A percentile compares a stretch with the other conserved stretches of the same genome.
phyloP scores from a whole-genome alignment of 2,329 filamentous ascomycete genomes.

The Akanthomyces lecanii region DNA sequence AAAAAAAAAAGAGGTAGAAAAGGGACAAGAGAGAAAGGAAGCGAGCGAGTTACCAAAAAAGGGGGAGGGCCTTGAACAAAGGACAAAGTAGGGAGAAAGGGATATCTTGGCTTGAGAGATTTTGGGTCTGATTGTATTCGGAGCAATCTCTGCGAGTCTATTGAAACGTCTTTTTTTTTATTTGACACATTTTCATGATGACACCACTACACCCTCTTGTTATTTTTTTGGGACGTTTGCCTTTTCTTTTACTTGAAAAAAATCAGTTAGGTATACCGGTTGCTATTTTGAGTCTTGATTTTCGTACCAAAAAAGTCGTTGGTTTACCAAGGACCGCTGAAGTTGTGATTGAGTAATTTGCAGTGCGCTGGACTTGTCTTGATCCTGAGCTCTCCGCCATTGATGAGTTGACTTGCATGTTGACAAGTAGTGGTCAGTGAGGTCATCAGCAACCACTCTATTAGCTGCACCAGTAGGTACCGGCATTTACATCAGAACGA shows the following conservation, averaged over 20 bases:
- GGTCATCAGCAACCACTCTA: too few species aligned
- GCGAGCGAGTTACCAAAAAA: neutral
- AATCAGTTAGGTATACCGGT: constrained; percentile 8
- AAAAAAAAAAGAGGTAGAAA: constrained; percentile 1
- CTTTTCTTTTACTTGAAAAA: neutral
- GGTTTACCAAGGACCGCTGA: neutral
- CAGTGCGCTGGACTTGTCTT: too few species aligned
- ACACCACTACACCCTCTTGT: neutral
- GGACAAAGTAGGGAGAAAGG: neutral
- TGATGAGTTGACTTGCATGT: neutral
- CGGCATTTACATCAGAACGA: too few species aligned
- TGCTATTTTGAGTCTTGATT: constrained; percentile 14
- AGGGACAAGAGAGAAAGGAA: neutral
- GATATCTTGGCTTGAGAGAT: constrained; percentile 6
- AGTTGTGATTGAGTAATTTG: too few species aligned
- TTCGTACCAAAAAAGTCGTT: neutral
- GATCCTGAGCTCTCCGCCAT: too few species aligned
- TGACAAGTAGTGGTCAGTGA: too few species aligned
- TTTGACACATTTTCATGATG: constrained; percentile 14
- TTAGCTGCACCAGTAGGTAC: too few species aligned
- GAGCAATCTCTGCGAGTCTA: neutral
- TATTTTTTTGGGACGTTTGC: neutral
- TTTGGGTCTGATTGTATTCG: constrained; percentile 3
- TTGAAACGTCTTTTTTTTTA: constrained; percentile 8
- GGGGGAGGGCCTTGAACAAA: neutral